Percentiles rank a stretch among this genome's conserved stretches.
These are phyloP conservation scores for Sphenostylis stenocarpa DNA, from an alignment of 306 rosid genomes.

Conservation along the genomic window DNA sequence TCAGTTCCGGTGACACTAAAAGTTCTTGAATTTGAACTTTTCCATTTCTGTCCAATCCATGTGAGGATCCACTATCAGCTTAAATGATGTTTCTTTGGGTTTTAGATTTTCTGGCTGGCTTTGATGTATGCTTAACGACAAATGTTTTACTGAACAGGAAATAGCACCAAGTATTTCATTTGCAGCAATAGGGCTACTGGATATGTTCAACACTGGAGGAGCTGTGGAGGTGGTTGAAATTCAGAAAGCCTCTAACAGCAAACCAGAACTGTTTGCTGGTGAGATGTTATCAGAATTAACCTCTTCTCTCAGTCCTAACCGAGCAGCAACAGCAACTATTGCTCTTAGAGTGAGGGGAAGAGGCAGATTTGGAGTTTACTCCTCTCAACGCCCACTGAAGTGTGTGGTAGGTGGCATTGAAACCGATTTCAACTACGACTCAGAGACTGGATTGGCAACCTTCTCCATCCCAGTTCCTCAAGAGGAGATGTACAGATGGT, in stretches of 20 bases:
- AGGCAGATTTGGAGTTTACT: constrained; percentile 78
- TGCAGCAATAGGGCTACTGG: constrained; percentile 83
- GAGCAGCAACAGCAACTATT: constrained; percentile 50
- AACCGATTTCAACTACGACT: constrained; percentile 49
- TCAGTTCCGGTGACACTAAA: constrained; percentile 77
- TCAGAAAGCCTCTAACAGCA: constrained; percentile 37
- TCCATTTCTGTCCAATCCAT: constrained; percentile 79
- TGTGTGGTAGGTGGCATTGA: constrained; percentile 51
- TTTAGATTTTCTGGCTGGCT: not conserved
- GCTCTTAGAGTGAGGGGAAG: constrained; percentile 63
- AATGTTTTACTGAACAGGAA: constrained; percentile 45
- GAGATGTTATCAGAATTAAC: constrained; percentile 45
- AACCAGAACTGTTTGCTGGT: constrained; percentile 49
- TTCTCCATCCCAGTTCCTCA: constrained; percentile 54
- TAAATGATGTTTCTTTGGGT: not conserved
- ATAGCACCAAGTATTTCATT: constrained; percentile 56
- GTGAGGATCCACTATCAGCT: constrained; percentile 34
- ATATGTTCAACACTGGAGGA: constrained; percentile 81
- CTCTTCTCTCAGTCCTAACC: constrained; percentile 41
- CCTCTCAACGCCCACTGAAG: constrained; percentile 59
- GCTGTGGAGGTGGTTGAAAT: constrained; percentile 67
- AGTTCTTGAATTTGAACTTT: constrained; percentile 84
- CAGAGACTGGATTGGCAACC: constrained; percentile 58
- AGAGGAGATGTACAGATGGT: constrained; percentile 70
- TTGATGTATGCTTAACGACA: not conserved